phyloP scores from a whole-genome alignment of 129 eudicot genomes.

The Pseudognaphalium luteoalbum region DNA sequence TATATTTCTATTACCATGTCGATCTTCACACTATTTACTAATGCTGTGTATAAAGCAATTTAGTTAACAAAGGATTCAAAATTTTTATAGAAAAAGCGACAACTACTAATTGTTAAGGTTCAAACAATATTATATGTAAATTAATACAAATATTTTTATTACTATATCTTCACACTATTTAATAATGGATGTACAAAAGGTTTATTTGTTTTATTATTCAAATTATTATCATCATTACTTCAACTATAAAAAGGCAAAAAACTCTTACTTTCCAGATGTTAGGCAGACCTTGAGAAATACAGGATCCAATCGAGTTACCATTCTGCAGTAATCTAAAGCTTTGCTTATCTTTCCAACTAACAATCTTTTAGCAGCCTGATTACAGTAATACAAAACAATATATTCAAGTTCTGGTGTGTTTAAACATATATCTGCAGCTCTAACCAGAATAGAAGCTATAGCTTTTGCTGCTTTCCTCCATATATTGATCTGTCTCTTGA shows the following conservation, averaged over 20 bases:
- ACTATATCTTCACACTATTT: no score
- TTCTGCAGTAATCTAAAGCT: conserved; percentile 33
- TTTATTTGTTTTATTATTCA: no score
- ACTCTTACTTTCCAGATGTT: conserved; percentile 38
- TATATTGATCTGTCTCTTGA: conserved; percentile 66
- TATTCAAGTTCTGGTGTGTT: conserved; percentile 35
- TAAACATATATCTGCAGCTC: conserved; percentile 42
- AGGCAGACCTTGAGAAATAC: conserved; percentile 30
- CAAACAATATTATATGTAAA: no score
- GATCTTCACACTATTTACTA: no score
- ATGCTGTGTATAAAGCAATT: no score
- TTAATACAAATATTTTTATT: no score
- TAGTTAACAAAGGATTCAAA: no score
- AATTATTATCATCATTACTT: no score
- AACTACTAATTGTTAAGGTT: no score
- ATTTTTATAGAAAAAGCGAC: no score
- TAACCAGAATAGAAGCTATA: conserved; percentile 56
- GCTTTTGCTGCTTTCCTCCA: conserved; percentile 96
- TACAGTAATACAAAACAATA: conserved; percentile 30
- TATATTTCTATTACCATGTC: no score
- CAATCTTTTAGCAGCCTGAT: conserved; percentile 38
- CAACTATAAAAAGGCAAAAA: not conserved
- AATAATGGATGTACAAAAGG: no score
- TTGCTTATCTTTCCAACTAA: conserved; percentile 34
- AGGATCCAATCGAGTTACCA: conserved; percentile 36